phyloP scores from a whole-genome alignment of 768 basidiomycete genomes.

The Pholiota conissans region DNA sequence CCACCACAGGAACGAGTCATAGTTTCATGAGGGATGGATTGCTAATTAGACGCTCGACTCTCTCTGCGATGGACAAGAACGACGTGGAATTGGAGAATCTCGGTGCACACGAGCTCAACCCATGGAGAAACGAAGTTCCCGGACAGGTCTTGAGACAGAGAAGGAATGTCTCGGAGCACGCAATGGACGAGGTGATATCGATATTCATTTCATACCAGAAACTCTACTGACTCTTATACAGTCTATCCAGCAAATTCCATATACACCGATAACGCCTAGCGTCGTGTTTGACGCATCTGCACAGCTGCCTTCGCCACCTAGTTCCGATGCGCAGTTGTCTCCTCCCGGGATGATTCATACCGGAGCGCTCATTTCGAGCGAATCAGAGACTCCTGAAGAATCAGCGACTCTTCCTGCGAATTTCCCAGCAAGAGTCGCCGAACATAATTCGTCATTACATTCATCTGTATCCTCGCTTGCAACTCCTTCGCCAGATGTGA shows the following conservation, averaged over 20 bases:
- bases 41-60: constrained; percentile 12
- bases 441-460: neutral
- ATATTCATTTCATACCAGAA: neutral
- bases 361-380: neutral
- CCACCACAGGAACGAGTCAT: constrained; percentile 6
- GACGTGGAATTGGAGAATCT: constrained; percentile 53
- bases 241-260: constrained; percentile 47
- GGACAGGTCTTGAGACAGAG: constrained; percentile 32
- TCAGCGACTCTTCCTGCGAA: neutral
- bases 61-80: constrained; percentile 6
- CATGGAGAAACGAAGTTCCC: constrained; percentile 50
- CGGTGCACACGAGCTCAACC: constrained; percentile 46
- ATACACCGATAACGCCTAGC: constrained; percentile 46
- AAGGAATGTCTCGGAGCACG: constrained; percentile 26
- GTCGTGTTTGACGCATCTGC: constrained; percentile 22
- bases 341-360: neutral
- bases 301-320: constrained; percentile 15
- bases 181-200: constrained; percentile 49
- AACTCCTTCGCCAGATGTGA: constrained; percentile 11
- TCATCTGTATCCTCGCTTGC: constrained; percentile 9
- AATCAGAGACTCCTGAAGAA: neutral
- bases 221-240: constrained; percentile 19
- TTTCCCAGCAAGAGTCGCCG: neutral
- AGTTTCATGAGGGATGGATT: constrained; percentile 15
- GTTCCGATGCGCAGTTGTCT: constrained; percentile 5